phyloP scores from a whole-genome alignment of 2,329 filamentous ascomycete species.

The Exophiala lecanii-corni region DNA sequence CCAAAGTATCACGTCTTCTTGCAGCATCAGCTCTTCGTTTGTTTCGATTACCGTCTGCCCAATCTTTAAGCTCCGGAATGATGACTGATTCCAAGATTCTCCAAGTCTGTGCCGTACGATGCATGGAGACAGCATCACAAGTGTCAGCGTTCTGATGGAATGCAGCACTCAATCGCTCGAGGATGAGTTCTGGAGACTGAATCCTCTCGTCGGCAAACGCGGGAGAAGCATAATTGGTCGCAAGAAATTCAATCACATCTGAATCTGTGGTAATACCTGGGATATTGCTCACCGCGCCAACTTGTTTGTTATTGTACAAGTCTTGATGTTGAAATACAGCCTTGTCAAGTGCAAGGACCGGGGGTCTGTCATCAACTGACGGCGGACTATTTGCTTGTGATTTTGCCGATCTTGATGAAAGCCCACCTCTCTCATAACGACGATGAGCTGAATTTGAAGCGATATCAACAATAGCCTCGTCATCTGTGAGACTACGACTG shows the following conservation, averaged over 20 bases:
- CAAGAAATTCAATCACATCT: conserved; percentile 40
- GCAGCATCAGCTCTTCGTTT: conserved; percentile 30
- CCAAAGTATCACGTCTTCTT: conserved; percentile 14
- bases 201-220: conserved; percentile 29
- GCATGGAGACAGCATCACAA: conserved; percentile 47
- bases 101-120: conserved; percentile 56
- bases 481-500: conserved; percentile 47
- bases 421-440: conserved; percentile 43
- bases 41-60: conserved; percentile 33
- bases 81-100: conserved; percentile 50
- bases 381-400: conserved; percentile 53
- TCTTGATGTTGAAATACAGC: conserved; percentile 36
- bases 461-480: conserved; percentile 55
- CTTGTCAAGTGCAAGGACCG: conserved; percentile 49
- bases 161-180: conserved; percentile 36
- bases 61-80: conserved; percentile 44
- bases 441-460: conserved; percentile 48
- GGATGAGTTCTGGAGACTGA: conserved; percentile 25
- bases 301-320: conserved; percentile 36
- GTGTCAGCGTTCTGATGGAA: conserved; percentile 52
- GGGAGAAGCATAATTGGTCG: conserved; percentile 39
- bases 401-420: conserved; percentile 46
- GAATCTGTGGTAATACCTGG: conserved; percentile 43
- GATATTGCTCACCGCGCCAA: conserved; percentile 47
- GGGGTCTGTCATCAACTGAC: conserved; percentile 40